Evolutionary conservation across 1,284 basidiomycete species (phyloP).

Genomic region (Anthracocystis setariae): DNA sequence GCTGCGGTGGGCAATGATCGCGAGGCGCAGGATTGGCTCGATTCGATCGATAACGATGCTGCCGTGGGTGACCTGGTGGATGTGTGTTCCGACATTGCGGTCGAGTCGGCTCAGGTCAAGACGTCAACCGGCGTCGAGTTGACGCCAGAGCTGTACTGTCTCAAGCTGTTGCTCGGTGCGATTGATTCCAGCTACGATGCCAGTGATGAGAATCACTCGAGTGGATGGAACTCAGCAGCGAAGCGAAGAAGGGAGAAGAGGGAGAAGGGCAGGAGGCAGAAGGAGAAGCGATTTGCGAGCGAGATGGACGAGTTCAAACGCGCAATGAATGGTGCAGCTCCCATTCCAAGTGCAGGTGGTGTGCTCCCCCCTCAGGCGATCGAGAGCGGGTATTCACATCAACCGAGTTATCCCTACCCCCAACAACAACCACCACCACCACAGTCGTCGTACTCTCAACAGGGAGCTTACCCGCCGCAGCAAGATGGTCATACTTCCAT

Average conservation of each 20-base stretch:
- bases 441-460: conserved; percentile 1
- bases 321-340: conserved; percentile 12
- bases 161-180: conserved; percentile 57
- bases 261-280: conserved; percentile 17
- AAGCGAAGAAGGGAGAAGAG: conserved; percentile 31
- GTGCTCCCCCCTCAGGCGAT: conserved; percentile 23
- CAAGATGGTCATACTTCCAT: too few relatives aligned
- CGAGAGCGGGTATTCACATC: conserved; percentile 32
- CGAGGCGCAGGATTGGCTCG: conserved; percentile 62
- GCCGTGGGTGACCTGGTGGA: conserved; percentile 57
- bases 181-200: conserved; percentile 58
- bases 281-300: conserved; percentile 25
- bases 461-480: not conserved
- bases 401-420: conserved; percentile 24
- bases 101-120: conserved; percentile 51
- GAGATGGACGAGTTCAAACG: conserved; percentile 7
- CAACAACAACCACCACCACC: conserved; percentile 7
- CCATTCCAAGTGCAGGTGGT: conserved; percentile 42
- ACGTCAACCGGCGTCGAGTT: conserved; percentile 51
- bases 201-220: conserved; percentile 41
- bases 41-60: conserved; percentile 56
- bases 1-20: conserved; percentile 58
- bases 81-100: conserved; percentile 54
- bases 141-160: conserved; percentile 52
- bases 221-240: conserved; percentile 7